phyloP scores from a whole-genome alignment of 2,329 filamentous ascomycete genomes.

The Colletotrichum lentis region DNA sequence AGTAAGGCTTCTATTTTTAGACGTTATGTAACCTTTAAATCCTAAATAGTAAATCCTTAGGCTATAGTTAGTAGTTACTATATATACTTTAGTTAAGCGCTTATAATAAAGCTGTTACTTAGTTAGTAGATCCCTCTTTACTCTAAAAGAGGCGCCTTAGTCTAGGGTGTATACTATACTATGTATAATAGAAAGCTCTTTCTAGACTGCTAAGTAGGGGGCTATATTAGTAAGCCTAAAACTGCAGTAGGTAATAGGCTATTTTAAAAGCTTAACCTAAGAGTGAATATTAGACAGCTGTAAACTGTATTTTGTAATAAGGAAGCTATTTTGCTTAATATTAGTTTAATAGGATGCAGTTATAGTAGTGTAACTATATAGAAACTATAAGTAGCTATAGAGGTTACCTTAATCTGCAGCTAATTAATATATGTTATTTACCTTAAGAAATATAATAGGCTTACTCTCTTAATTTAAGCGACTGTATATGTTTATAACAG shows the following conservation, averaged over 20 bases:
- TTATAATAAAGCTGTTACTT: background rate
- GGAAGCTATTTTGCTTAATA: no score
- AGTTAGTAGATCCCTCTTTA: background rate
- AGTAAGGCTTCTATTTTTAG: background rate
- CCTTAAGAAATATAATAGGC: background rate
- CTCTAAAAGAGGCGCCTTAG: background rate
- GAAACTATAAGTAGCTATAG: background rate
- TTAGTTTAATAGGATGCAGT: no score
- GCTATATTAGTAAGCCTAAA: no score
- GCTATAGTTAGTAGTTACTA: background rate
- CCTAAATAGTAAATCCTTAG: background rate
- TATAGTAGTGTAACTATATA: no score
- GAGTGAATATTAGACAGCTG: no score
- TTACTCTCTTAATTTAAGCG: background rate
- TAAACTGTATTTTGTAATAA: no score
- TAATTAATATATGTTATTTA: no score
- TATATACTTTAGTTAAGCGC: background rate
- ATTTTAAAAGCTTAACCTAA: no score
- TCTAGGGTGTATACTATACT: background rate
- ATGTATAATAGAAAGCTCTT: background rate
- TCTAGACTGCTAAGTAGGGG: background rate
- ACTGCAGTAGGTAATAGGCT: no score
- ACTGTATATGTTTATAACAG: no score
- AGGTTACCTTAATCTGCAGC: no score
- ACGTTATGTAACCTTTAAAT: background rate